phyloP scores from a whole-genome alignment of 306 rosid species.

The barrel medic (Medicago truncatula) region DNA sequence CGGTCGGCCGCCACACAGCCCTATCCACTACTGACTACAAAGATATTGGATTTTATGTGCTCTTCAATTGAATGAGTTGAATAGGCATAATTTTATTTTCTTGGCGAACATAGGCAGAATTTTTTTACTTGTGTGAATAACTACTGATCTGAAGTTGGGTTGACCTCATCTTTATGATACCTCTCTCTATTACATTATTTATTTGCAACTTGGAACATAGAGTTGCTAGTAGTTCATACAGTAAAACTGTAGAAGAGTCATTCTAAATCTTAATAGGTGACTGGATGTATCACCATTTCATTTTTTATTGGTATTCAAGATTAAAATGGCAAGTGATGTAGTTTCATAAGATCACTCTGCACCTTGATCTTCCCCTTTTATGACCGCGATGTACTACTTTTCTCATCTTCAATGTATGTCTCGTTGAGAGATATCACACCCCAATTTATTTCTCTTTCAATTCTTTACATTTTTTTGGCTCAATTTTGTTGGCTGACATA shows the following conservation, averaged over 20 bases:
- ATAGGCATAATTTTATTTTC: constrained; percentile 12
- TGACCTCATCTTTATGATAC: constrained; percentile 16
- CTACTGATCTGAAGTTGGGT: constrained; percentile 26
- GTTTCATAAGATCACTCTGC: constrained; percentile 27
- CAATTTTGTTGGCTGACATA: constrained; percentile 36
- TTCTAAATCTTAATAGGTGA: constrained; percentile 17
- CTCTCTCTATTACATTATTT: constrained; percentile 17
- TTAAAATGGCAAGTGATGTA: constrained; percentile 15
- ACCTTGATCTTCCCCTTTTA: constrained; percentile 20
- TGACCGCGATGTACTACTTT: constrained; percentile 1
- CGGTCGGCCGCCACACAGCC: neutral
- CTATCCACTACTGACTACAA: neutral
- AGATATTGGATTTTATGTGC: neutral
- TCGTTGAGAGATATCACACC: constrained; percentile 15
- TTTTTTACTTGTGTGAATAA: constrained; percentile 9
- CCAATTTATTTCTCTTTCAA: constrained; percentile 5
- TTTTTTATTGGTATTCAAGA: constrained; percentile 23
- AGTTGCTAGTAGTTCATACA: constrained; percentile 9
- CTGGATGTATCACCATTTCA: constrained; percentile 22
- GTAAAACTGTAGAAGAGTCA: neutral
- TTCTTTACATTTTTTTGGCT: constrained; percentile 9
- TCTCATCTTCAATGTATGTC: constrained; percentile 20
- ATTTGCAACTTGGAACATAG: neutral
- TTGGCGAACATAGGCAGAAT: constrained; percentile 17
- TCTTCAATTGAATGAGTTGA: constrained; percentile 2